Base-by-base conservation (phyloP, 768 basidiomycete genomes). In the Russula earlei region DNA sequence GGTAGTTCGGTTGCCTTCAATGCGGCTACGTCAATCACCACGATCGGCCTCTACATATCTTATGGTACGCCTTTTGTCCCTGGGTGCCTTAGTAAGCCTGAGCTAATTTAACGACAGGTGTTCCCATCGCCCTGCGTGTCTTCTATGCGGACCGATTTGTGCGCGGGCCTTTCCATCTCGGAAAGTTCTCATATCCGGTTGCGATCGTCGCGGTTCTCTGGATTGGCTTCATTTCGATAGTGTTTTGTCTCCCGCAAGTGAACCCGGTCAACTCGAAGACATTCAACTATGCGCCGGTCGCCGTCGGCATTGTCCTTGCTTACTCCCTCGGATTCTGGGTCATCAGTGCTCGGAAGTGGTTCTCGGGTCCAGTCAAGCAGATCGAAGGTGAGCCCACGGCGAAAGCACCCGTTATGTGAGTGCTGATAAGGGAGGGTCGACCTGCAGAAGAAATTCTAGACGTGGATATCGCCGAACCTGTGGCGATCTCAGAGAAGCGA, bases 31-130 rank as follows among this genome's bases (percentile, higher is more conserved):
- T 72, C 70, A 48, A 85, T 86, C 49, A 83, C 85, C 0, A 86
- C 85, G 0, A 87, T 87, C 53, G 87, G 86, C 0, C 70, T 87
- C 11, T 88, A 88, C 63, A 84, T 84, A 31, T 85, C 83, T 0
- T 91, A 88, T 64, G 84, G 82, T 77, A 55, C 27, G 72, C 62
- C 20, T 9, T 12, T 19, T 31, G 8, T 15, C 25, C 20, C 27
- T 37, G 11, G 17, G 24, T 36, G 15, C 10, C 6, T 34, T 14
- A 12, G 27, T 19, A 19, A 22, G 45, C 33, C 20, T 49, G 17
- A 37, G n/a, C 5, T 25, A 10, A 49, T 4, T 9, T 10, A n/a
- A n/a, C 7, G 7, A 5, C 58, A 81, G 83, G 73, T 15, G 81
- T 88, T 19, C 87, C 87, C 0, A 87, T 89, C 57, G 77, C 78